phyloP scores from a whole-genome alignment of 331 rosid genomes.

The Arachis monticola region DNA sequence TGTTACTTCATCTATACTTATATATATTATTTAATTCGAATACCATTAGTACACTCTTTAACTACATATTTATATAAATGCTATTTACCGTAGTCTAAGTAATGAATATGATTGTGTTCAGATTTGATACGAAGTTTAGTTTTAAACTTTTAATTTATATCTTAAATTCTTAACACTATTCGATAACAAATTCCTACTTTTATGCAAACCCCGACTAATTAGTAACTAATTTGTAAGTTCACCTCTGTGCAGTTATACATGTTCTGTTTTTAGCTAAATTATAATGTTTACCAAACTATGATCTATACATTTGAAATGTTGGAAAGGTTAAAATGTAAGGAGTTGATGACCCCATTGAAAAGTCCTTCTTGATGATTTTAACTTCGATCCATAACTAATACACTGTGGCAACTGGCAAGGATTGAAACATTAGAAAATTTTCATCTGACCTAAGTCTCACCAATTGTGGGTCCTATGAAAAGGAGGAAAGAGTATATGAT shows the following conservation, averaged over 20 bases:
- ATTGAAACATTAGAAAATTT: constrained; percentile 13
- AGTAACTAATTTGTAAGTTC: neutral
- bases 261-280: constrained; percentile 25
- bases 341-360: constrained; percentile 28
- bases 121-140: neutral
- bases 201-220: constrained; percentile 7
- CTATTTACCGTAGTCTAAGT: constrained; percentile 24
- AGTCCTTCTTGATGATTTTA: constrained; percentile 16
- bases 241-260: neutral
- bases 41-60: no score
- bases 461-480: neutral
- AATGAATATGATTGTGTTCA: constrained; percentile 20
- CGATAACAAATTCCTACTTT: neutral
- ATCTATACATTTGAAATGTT: constrained; percentile 11
- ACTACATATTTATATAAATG: constrained; percentile 2
- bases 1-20: no score
- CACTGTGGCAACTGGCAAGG: neutral
- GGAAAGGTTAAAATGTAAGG: constrained; percentile 7
- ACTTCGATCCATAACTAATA: constrained; percentile 18
- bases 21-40: no score
- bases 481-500: neutral
- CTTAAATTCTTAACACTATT: no score
- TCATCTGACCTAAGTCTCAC: constrained; percentile 24
- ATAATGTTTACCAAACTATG: neutral
- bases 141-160: no score